Evolutionary conservation across 169 alveolate species (phyloP), one percentile per base, ranked within the genome.

Genomic region (Eimeria falciformis): DNA sequence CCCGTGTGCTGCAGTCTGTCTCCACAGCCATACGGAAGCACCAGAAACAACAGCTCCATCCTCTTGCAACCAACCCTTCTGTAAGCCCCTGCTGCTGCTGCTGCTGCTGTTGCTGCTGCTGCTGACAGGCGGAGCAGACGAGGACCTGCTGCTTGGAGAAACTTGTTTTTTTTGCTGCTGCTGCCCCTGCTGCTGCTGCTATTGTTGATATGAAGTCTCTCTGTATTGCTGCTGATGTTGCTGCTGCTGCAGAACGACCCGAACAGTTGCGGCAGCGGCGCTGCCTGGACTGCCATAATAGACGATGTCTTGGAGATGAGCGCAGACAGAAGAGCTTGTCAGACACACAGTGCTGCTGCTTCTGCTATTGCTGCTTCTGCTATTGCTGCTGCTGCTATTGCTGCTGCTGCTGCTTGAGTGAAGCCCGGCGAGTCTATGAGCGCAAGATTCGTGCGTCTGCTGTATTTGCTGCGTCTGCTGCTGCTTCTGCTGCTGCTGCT

Each of bases 241-340:
- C 58, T 47, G 58, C 58, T 58, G 71, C 27, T 9, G 23, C 71
- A 58, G 71, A 58, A 58, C 21, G 71, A 58, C 27, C 71, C 71
- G 33, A 58, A 58, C 71, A 58, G 71, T 25, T 58, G 71, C 71
- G 71, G 29, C 9, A n/a, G 27, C 23, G 71, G 27, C 27, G 18
- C 71, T 18, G 71, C 29, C 18, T 58, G 71, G 71, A 14, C 33
- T 18, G 71, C 71, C 71, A 58, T 58, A 14, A 25, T 58, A 7
- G 71, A 58, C 71, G 71, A 58, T 18, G 71, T 58, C 33, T 25
- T 58, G 18, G 71, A 58, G 21, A 58, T 58, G 71, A 58, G 23
- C 23, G 11, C 71, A 18, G 71, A 58, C 71, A 58, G 71, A 58
- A 9, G 18, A 9, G 71, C 18, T 18, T 58, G 71, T 58, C 9